Evolutionary conservation across 306 rosid species (phyloP).

Genomic region (Cyclanthera cordifolia): DNA sequence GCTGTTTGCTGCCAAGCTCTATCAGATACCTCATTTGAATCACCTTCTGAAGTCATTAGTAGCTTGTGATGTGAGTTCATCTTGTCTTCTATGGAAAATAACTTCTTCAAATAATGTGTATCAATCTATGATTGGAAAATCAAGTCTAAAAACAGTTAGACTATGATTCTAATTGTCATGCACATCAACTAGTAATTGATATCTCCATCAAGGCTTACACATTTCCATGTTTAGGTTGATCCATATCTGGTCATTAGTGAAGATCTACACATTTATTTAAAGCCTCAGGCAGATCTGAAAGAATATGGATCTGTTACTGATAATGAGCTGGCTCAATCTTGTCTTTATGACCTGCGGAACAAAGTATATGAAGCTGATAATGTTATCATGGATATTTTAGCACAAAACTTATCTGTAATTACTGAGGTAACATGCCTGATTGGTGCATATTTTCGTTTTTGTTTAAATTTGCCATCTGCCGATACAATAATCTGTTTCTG

Average conservation of each 20-base stretch:
- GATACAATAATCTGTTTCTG: conserved; percentile 23
- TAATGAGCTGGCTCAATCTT: conserved; percentile 50
- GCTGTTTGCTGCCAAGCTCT: conserved; percentile 60
- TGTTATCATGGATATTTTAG: conserved; percentile 42
- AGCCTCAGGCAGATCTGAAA: conserved; percentile 40
- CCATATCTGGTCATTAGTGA: conserved; percentile 68
- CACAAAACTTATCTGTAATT: conserved; percentile 40
- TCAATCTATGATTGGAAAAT: no score
- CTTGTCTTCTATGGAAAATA: background rate
- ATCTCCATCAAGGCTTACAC: background rate
- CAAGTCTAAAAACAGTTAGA: no score
- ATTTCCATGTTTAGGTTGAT: conserved; percentile 46
- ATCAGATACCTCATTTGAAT: conserved; percentile 62
- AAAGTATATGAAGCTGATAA: conserved; percentile 38
- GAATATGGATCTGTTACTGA: conserved; percentile 60
- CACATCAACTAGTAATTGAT: background rate
- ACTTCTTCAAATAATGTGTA: background rate
- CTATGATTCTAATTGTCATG: no score
- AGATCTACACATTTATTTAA: conserved; percentile 64
- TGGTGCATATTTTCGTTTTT: background rate
- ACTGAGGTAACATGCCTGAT: conserved; percentile 39
- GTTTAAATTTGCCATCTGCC: background rate
- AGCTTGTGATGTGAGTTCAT: conserved; percentile 53
- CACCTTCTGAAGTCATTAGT: conserved; percentile 47
- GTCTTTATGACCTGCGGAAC: conserved; percentile 43